phyloP scores from a whole-genome alignment of 2,329 filamentous ascomycete species.

The Neoscytalidium dimidiatum region DNA sequence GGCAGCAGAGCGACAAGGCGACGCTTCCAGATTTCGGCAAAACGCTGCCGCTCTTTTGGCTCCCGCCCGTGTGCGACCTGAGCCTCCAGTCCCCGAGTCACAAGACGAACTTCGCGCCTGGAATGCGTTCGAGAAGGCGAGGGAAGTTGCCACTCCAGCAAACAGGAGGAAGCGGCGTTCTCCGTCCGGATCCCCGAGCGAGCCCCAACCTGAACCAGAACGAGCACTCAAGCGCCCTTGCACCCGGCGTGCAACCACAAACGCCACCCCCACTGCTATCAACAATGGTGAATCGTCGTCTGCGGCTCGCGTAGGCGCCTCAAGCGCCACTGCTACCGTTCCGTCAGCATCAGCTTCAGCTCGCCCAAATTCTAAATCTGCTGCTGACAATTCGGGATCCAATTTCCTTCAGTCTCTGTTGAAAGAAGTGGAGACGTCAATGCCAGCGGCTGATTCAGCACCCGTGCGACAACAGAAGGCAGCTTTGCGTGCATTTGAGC shows the following conservation, averaged over 20 bases:
- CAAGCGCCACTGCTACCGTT: constrained; percentile 33
- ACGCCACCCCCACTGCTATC: constrained; percentile 43
- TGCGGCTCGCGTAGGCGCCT: not conserved
- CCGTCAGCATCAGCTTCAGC: constrained; percentile 42
- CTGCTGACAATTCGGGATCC: constrained; percentile 32
- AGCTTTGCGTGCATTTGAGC: constrained; percentile 41
- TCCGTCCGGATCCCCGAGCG: constrained; percentile 68
- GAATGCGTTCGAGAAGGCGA: constrained; percentile 86
- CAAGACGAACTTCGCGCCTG: constrained; percentile 81
- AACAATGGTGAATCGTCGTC: constrained; percentile 16
- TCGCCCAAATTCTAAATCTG: constrained; percentile 31
- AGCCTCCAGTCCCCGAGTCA: constrained; percentile 65
- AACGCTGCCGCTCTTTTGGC: constrained; percentile 65
- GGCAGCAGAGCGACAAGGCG: constrained; percentile 79
- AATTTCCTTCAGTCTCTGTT: constrained; percentile 79
- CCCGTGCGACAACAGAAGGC: constrained; percentile 42
- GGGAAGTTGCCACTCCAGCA: constrained; percentile 56
- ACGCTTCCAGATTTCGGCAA: constrained; percentile 69
- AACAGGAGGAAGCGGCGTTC: constrained; percentile 77
- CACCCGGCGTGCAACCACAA: constrained; percentile 66
- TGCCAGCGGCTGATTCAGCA: constrained; percentile 30
- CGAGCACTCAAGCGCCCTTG: constrained; percentile 86
- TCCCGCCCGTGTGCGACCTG: constrained; percentile 30
- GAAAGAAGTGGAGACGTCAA: constrained; percentile 58
- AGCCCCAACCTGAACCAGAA: constrained; percentile 68